phyloP scores from a whole-genome alignment of 2,329 filamentous ascomycete species.

The Neopestalotiopsis rosae region DNA sequence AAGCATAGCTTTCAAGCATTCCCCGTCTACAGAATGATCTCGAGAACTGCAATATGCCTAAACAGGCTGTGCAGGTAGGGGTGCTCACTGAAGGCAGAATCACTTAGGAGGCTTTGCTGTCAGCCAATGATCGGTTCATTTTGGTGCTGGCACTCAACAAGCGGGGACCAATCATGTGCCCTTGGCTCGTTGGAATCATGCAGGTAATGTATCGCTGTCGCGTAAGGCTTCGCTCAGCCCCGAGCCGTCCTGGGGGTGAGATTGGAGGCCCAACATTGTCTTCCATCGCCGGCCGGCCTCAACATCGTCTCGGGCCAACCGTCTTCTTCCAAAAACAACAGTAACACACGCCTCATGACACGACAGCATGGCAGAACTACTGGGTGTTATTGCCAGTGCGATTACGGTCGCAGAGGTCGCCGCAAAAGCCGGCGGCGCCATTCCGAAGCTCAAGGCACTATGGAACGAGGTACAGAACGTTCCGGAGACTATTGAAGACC shows the following conservation, averaged over 20 bases:
- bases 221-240: not conserved
- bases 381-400: conserved; percentile 16
- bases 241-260: not conserved
- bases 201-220: too few species aligned
- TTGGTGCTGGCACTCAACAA: not conserved
- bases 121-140: not conserved
- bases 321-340: not conserved
- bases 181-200: not conserved
- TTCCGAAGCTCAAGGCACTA: conserved; percentile 8
- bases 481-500: conserved; percentile 5
- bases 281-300: not conserved
- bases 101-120: not conserved
- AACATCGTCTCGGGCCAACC: not conserved
- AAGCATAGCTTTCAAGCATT: not conserved
- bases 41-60: not conserved
- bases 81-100: not conserved
- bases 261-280: not conserved
- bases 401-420: conserved; percentile 15
- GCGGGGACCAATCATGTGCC: not conserved
- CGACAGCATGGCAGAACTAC: conserved; percentile 11
- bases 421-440: not conserved
- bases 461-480: conserved; percentile 18
- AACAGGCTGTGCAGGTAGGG: not conserved
- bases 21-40: not conserved
- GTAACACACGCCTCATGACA: not conserved